Percentiles rank a stretch among this genome's conserved stretches.
Evolutionary conservation across 177 flowering plant genomes (phyloP).

Genomic region (Vitis hybrid): DNA sequence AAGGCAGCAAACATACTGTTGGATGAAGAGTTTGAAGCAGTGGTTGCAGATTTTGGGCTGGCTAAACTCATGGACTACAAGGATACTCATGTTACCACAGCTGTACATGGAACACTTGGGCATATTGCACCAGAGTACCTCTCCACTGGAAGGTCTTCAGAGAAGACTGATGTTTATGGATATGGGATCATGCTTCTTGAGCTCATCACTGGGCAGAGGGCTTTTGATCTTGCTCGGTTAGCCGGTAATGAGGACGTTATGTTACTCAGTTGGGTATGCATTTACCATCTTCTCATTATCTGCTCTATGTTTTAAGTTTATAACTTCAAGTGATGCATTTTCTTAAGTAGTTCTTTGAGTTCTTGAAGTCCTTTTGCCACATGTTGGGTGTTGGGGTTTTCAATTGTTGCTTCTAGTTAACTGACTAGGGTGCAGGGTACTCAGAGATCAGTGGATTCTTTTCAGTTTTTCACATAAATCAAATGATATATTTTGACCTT

Average conservation of each 20-base stretch:
- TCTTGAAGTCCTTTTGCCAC: too few relatives aligned
- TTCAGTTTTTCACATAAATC: too few relatives aligned
- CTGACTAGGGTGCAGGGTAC: too few relatives aligned
- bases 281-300: not conserved
- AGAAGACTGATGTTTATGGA: constrained; percentile 79
- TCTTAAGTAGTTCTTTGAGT: too few relatives aligned
- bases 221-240: constrained; percentile 79
- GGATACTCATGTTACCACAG: constrained; percentile 82
- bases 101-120: constrained; percentile 80
- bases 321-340: too few relatives aligned
- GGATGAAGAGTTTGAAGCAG: constrained; percentile 78
- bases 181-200: constrained; percentile 82
- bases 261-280: constrained; percentile 73
- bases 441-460: too few relatives aligned
- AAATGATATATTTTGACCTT: too few relatives aligned
- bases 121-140: constrained; percentile 81
- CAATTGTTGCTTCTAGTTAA: too few relatives aligned
- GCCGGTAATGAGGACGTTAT: constrained; percentile 78
- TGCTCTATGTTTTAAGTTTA: too few relatives aligned
- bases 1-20: constrained; percentile 78
- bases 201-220: constrained; percentile 76
- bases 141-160: constrained; percentile 77
- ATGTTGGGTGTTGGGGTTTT: too few relatives aligned
- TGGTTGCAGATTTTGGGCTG: constrained; percentile 77
- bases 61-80: constrained; percentile 86